These are phyloP conservation scores for Apiospora rasikravindrae DNA, from an alignment of 2,329 filamentous ascomycete species.

Conservation along the genomic window DNA sequence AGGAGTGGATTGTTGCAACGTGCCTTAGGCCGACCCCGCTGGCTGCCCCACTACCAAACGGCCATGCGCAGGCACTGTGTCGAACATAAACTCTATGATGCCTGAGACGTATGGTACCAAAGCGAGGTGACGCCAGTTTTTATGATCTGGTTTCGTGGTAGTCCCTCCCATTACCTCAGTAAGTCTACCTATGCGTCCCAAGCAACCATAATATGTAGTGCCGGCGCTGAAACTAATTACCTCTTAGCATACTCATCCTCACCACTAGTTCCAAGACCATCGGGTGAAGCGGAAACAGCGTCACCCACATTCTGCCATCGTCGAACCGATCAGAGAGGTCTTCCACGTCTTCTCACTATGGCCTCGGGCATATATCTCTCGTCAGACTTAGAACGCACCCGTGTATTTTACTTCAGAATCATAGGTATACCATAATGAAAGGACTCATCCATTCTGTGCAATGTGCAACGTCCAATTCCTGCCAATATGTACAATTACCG, in stretches of 20 bases:
- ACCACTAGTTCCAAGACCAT: not conserved
- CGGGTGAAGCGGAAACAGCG: not conserved
- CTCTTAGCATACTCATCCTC: not conserved
- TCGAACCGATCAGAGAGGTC: not conserved
- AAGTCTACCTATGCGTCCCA: not conserved
- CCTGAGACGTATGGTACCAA: not conserved
- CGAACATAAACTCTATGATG: not conserved
- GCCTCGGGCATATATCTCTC: not conserved
- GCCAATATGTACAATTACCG: not conserved
- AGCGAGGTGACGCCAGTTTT: not conserved
- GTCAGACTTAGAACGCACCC: not conserved
- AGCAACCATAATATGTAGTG: not conserved
- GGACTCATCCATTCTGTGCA: not conserved
- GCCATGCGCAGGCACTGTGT: not conserved
- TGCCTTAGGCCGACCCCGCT: not conserved
- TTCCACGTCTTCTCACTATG: not conserved
- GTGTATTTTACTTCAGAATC: not conserved
- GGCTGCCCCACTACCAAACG: not conserved
- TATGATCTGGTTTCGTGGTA: not conserved
- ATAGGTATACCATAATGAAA: not conserved
- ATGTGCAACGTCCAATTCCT: not conserved
- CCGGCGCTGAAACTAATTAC: not conserved
- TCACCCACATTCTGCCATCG: not conserved
- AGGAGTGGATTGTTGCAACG: not conserved
- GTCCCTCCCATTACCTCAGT: not conserved